Conservation (phyloP, 768 basidiomycete genomes). For the Guyanaporus albipodus region DNA sequence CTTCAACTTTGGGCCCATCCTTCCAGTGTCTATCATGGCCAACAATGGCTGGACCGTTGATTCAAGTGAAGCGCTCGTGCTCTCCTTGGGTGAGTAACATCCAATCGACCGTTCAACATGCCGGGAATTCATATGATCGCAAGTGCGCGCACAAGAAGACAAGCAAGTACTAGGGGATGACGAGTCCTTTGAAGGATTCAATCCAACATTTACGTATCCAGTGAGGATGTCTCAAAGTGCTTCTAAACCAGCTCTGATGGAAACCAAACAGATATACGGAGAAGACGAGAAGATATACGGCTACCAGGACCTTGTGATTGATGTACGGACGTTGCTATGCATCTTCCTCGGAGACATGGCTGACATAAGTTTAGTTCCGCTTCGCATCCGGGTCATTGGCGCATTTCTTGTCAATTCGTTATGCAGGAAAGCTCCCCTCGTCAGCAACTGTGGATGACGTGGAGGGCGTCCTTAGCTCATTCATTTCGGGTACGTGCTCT, state of each 20-base stretch:
- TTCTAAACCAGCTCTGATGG: slow-evolving; percentile 5
- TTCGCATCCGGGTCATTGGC: slow-evolving; percentile 85
- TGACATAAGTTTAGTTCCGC: slow-evolving; percentile 49
- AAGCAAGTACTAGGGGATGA: slow-evolving; percentile 50
- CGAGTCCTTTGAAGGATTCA: slow-evolving; percentile 65
- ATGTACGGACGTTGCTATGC: slow-evolving; percentile 49
- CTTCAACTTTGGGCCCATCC: not conserved
- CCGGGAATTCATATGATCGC: slow-evolving; percentile 1
- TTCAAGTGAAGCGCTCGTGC: slow-evolving; percentile 70
- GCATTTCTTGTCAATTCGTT: slow-evolving; percentile 68
- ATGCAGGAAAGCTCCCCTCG: slow-evolving; percentile 60
- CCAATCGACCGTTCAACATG: not conserved
- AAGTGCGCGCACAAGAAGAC: slow-evolving; percentile 75
- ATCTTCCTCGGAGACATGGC: not conserved
- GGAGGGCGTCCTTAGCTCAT: slow-evolving; percentile 68
- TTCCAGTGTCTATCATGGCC: slow-evolving; percentile 16
- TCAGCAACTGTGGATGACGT: slow-evolving; percentile 82
- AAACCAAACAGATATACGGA: slow-evolving; percentile 70
- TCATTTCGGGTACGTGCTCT: slow-evolving; percentile 58
- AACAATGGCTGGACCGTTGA: slow-evolving; percentile 66
- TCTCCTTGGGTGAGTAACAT: slow-evolving; percentile 61
- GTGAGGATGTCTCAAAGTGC: slow-evolving; percentile 40
- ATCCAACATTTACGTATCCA: slow-evolving; percentile 92
- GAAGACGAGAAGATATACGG: slow-evolving; percentile 97
- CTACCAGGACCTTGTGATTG: slow-evolving; percentile 77